Percentiles rank a stretch among this genome's conserved stretches.
Conservation (phyloP, 108 stramenopile species). For the Nannochloropsis salina region DNA sequence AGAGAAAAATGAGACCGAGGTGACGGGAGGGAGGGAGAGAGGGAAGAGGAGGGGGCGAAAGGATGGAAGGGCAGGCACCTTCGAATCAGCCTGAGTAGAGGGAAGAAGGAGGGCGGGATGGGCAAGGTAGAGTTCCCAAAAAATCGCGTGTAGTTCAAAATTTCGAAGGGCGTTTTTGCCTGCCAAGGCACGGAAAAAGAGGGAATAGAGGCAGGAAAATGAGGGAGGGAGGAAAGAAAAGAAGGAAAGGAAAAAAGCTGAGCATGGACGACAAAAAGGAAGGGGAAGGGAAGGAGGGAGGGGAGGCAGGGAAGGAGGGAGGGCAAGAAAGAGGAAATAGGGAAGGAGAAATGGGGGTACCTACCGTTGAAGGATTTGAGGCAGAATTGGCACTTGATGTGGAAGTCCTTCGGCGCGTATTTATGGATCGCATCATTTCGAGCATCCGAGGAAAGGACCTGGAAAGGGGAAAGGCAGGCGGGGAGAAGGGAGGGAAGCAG, state of each 20-base stretch:
- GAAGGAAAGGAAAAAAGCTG: not conserved
- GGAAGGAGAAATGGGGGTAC: not conserved
- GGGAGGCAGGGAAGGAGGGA: not conserved
- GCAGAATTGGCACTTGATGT: too few relatives aligned
- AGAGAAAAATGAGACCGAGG: not conserved
- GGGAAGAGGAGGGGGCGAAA: not conserved
- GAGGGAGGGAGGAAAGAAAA: not conserved
- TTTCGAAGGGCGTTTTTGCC: too few relatives aligned
- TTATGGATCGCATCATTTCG: too few relatives aligned
- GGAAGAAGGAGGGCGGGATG: slow-evolving; percentile 7
- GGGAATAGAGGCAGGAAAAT: not conserved
- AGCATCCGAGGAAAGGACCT: too few relatives aligned
- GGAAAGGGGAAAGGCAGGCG: too few relatives aligned
- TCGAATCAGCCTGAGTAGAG: too few relatives aligned
- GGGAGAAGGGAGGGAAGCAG: too few relatives aligned
- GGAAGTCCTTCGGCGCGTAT: too few relatives aligned
- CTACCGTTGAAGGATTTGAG: too few relatives aligned
- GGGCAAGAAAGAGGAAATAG: not conserved
- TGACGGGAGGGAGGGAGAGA: not conserved
- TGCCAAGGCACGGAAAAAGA: not conserved
- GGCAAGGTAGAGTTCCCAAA: not conserved
- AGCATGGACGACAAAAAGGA: not conserved
- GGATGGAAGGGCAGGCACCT: too few relatives aligned
- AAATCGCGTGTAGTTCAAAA: too few relatives aligned
- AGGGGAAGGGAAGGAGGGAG: not conserved